Conservation (phyloP, 1,284 basidiomycete genomes). For the Ustilago esculenta region DNA sequence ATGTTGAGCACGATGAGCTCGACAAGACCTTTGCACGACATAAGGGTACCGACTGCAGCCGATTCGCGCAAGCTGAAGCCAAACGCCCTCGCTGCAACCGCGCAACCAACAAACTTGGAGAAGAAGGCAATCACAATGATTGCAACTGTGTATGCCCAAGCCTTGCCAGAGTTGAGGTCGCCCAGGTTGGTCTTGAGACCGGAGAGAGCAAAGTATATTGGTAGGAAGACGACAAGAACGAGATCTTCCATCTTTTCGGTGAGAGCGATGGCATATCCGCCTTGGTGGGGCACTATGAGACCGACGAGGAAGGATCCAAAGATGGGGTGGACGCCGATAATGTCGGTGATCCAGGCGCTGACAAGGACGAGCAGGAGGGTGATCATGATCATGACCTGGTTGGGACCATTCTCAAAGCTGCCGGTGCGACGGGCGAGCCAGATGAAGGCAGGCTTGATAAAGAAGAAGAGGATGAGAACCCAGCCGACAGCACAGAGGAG, state of each 20-base stretch:
- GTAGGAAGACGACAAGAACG: conserved; percentile 74
- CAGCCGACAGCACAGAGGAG: conserved; percentile 84
- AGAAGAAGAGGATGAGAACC: conserved; percentile 80
- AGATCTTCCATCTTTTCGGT: conserved; percentile 72
- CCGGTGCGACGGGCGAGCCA: conserved; percentile 83
- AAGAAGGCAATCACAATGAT: conserved; percentile 83
- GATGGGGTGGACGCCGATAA: conserved; percentile 89
- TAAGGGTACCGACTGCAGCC: conserved; percentile 85
- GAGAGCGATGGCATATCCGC: conserved; percentile 74
- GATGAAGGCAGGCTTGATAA: conserved; percentile 73
- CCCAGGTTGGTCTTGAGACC: conserved; percentile 86
- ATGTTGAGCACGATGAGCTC: conserved; percentile 89
- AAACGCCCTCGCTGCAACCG: conserved; percentile 73
- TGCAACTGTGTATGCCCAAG: conserved; percentile 87
- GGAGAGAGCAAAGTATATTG: conserved; percentile 84
- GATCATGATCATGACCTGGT: conserved; percentile 79
- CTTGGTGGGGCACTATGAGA: conserved; percentile 86
- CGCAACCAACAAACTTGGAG: conserved; percentile 74
- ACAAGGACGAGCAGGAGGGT: conserved; percentile 79
- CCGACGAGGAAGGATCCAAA: conserved; percentile 86
- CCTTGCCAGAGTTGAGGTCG: conserved; percentile 68
- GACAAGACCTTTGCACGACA: conserved; percentile 88
- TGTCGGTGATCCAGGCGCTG: conserved; percentile 86
- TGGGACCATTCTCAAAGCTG: conserved; percentile 79
- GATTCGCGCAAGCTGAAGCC: conserved; percentile 83